phyloP scores from a whole-genome alignment of 495 filamentous ascomycete species.

The Cudoniella acicularis region DNA sequence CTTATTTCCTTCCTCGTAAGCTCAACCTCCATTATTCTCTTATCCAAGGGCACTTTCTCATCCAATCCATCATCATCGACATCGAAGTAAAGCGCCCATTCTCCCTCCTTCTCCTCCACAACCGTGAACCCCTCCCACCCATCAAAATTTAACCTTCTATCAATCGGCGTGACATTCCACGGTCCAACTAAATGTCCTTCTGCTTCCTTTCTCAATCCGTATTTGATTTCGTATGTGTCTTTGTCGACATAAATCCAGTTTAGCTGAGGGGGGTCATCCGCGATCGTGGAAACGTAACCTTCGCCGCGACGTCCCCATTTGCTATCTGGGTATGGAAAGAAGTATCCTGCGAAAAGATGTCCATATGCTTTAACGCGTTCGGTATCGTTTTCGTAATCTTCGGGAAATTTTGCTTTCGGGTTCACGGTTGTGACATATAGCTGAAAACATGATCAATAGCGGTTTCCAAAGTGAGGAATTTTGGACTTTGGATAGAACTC shows the following conservation, averaged over 20 bases:
- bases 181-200: conserved; percentile 49
- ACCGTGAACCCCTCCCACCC: conserved; percentile 49
- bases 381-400: conserved; percentile 33
- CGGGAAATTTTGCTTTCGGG: conserved; percentile 29
- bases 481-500: conserved; percentile 1
- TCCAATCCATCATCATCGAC: conserved; percentile 39
- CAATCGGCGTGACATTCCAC: conserved; percentile 54
- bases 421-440: conserved; percentile 23
- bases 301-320: conserved; percentile 36
- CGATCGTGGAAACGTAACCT: conserved; percentile 55
- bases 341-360: conserved; percentile 57
- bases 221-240: conserved; percentile 50
- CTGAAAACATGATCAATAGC: conserved; percentile 3
- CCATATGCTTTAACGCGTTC: conserved; percentile 33
- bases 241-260: conserved; percentile 64
- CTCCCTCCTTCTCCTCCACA: conserved; percentile 32
- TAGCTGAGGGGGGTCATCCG: conserved; percentile 56
- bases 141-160: conserved; percentile 50
- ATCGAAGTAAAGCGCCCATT: conserved; percentile 49
- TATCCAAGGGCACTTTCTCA: conserved; percentile 28
- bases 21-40: conserved; percentile 38
- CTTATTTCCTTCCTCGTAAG: conserved; percentile 39
- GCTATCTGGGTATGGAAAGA: conserved; percentile 56
- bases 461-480: background rate
- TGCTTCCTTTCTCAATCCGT: conserved; percentile 43